Evolutionary conservation across 2,329 filamentous ascomycete species (phyloP).

Genomic region (Stachybotrys chartarum): DNA sequence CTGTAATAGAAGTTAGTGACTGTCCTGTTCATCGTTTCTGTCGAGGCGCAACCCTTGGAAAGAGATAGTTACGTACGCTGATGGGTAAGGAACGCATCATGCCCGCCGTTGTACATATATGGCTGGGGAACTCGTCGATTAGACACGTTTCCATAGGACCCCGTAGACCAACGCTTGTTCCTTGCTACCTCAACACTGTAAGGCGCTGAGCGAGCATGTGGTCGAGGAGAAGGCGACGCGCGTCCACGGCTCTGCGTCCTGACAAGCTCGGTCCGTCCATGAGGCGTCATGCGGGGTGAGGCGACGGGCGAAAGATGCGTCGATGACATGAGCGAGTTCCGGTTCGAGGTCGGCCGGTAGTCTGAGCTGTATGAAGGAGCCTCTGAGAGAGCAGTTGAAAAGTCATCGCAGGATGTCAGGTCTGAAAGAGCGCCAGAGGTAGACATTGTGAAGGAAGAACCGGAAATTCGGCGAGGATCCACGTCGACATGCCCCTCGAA

Average conservation of each 20-base stretch:
- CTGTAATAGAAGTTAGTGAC: constrained; percentile 8
- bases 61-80: constrained; percentile 46
- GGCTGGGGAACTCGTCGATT: constrained; percentile 47
- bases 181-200: constrained; percentile 62
- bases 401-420: constrained; percentile 64
- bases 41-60: neutral
- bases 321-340: constrained; percentile 63
- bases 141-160: constrained; percentile 55
- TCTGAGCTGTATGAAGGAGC: constrained; percentile 60
- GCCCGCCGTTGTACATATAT: constrained; percentile 54
- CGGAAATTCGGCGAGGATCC: constrained; percentile 58
- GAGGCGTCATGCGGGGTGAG: constrained; percentile 59
- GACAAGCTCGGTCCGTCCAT: constrained; percentile 53
- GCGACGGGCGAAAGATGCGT: constrained; percentile 66
- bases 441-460: constrained; percentile 68
- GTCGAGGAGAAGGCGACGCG: constrained; percentile 64
- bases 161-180: constrained; percentile 72
- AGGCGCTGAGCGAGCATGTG: constrained; percentile 59
- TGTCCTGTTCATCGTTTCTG: neutral
- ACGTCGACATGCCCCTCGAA: constrained; percentile 38
- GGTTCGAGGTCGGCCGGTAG: constrained; percentile 59
- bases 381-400: constrained; percentile 59
- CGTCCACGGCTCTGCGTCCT: constrained; percentile 60
- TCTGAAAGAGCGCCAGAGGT: constrained; percentile 59
- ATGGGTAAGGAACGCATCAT: constrained; percentile 51